Base-by-base conservation (phyloP, 352 stramenopile species). In the Globisporangium carolinianum region DNA sequence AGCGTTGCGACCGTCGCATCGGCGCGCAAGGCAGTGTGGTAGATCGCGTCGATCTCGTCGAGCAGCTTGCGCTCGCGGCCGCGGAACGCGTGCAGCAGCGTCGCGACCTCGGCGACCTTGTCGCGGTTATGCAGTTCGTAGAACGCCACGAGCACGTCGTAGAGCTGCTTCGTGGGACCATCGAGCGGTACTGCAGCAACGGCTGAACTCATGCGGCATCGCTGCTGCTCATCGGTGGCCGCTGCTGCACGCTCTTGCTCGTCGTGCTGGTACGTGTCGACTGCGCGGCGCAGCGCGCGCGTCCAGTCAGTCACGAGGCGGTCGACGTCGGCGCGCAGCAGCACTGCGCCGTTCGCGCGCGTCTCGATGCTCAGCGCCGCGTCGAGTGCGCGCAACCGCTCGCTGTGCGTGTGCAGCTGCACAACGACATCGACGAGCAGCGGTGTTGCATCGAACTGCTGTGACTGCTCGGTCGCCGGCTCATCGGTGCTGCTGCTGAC, bases 81-180 rank as follows among this genome's bases (percentile, higher is more conserved):
- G 46, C 70, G 36, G 46, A 89, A 91, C 0, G 74, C 75, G 0
- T 69, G 62, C n/a, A 91, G 57, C 3, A 91, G 54, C 1, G 66
- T 65, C 9, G 79, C 72, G 0, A 97, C 89, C 10, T 97, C 88
- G 0, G 58, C 56, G 4, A 89, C 66, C 50, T 97, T 97, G 24
- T 84, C 76, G 2, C 88, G 84, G 58, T 95, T 89, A 57, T 97
- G 84, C 32, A 86, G 85, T 57, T 91, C 73, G 61, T 97, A 98
- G 51, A 97, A 97, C 15, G 55, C 68, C 0, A 86, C 48, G 24
- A 98, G 63, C 0, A 72, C 61, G 9, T 59, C 58, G 36, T 76
- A 73, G 37, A 89, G 60, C 7, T 73, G 39, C 3, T 42, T 41
- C 9, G 36, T 8, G 0, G 61, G 55, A 1, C 50, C 51, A 7